Conservation (phyloP, 345 rosid genomes). For the Brassica nigra region DNA sequence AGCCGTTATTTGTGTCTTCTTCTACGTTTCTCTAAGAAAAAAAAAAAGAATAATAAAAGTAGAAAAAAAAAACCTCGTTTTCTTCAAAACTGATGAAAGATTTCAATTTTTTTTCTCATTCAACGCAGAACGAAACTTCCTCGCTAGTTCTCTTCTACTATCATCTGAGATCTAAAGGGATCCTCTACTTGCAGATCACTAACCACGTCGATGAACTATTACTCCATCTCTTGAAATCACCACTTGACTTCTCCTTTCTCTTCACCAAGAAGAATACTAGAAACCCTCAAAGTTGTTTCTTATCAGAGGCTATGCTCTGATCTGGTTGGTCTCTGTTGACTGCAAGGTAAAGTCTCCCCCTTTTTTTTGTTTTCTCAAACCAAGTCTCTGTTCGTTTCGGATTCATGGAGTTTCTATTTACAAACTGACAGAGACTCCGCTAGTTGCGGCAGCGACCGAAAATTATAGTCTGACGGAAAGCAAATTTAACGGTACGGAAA, state of each 20-base stretch:
- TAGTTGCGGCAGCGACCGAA: too few relatives aligned
- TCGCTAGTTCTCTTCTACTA: background rate
- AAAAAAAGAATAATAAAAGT: background rate
- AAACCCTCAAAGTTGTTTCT: background rate
- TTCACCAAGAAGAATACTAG: background rate
- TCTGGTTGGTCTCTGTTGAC: background rate
- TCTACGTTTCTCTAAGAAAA: background rate
- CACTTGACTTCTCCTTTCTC: background rate
- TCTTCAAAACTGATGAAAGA: background rate
- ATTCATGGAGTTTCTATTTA: background rate
- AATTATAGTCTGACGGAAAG: too few relatives aligned
- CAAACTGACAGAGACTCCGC: too few relatives aligned
- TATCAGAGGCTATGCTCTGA: background rate
- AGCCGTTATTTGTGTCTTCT: background rate
- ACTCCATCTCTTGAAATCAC: background rate
- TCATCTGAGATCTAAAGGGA: background rate
- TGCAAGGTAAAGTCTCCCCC: background rate
- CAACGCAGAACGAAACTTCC: background rate
- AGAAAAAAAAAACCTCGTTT: background rate
- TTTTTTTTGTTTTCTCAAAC: background rate
- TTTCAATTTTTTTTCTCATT: background rate
- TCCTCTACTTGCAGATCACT: background rate
- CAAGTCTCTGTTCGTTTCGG: background rate
- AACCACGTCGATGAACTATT: background rate
- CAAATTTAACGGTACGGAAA: too few relatives aligned